These are phyloP conservation scores for Fusarium penzigii DNA, from an alignment of 2,329 filamentous ascomycete species.

Conservation along the genomic window DNA sequence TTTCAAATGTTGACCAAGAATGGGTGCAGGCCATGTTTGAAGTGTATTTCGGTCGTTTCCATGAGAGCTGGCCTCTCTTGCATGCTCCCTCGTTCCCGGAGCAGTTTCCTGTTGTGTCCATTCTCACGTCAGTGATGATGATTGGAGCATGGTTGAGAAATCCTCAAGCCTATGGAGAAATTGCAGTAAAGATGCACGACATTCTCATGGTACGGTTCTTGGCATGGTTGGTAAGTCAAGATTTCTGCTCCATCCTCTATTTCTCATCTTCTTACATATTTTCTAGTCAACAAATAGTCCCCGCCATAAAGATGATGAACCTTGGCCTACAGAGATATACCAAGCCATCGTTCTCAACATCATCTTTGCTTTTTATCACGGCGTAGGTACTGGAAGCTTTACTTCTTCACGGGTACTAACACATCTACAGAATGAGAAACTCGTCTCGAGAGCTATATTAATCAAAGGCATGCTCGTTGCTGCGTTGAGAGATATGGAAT, in stretches of 20 bases:
- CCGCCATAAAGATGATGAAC: constrained; percentile 13
- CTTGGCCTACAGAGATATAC: constrained; percentile 35
- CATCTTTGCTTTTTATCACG: constrained; percentile 40
- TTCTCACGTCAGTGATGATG: constrained; percentile 37
- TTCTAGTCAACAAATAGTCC: constrained; percentile 19
- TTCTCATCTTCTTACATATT: not conserved
- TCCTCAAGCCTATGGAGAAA: constrained; percentile 26
- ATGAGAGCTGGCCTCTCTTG: constrained; percentile 43
- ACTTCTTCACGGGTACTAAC: fast-evolving
- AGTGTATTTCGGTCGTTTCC: constrained; percentile 42
- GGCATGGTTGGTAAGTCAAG: constrained; percentile 30
- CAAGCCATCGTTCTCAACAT: constrained; percentile 40
- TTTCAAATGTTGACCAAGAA: constrained; percentile 7
- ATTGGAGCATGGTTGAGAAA: constrained; percentile 41
- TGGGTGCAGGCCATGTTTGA: constrained; percentile 23
- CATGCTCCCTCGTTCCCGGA: constrained; percentile 38
- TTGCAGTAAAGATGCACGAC: constrained; percentile 34
- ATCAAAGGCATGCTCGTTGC: constrained; percentile 38
- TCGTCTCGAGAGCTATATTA: constrained; percentile 34
- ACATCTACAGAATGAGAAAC: constrained; percentile 29
- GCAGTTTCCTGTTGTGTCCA: constrained; percentile 29
- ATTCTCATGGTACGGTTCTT: constrained; percentile 33
- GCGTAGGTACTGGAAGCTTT: constrained; percentile 26
- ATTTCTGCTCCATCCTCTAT: not conserved
- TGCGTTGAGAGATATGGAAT: constrained; percentile 36